Base-by-base conservation (phyloP, 2,329 filamentous ascomycete genomes). In the Fusarium sp. region DNA sequence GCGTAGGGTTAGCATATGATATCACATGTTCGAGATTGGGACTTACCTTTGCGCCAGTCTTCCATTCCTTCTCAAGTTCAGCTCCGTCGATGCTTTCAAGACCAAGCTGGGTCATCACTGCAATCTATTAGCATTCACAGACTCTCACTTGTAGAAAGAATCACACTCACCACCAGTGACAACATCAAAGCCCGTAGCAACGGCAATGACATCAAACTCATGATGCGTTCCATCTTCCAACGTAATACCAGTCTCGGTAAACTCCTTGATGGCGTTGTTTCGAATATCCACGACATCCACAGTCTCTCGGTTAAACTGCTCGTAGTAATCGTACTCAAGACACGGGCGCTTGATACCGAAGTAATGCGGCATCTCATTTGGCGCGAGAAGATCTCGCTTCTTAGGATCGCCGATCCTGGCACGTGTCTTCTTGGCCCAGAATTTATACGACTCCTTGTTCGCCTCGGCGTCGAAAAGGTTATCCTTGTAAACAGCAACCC, bases 401-500 rank as follows among this genome's bases (percentile, higher is more conserved):
- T 75, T 75, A 0, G 85, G 80, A 55, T 89, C 83, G 0, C 78
- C 76, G 41, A 89, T 80, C 4, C 86, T 80, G 14, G 75, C 78
- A 0, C 84, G 79, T 0, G 82, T 82, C 73, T 86, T 87, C 60
- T 80, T 79, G 4, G 78, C 78, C 84, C 86, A 88, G 72, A 88
- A 88, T 4, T 83, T 76, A 69, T 88, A 89, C 0, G 80, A 78
- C 52, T 82, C 79, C n/a, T 80, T 73, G 70, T 88, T 89, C 4
- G 84, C 83, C 15, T 83, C 78, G 0, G 75, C 40, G 27, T 80
- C 76, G 18, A 76, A 73, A 6, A 88, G 63, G 48, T 80, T 80
- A 54, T 90, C 87, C 52, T 83, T 83, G 77, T 88, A 90, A 4
- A 80, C 73, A 0, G 77, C 78, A 4, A 88, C 78, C 85, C 85